phyloP scores from a whole-genome alignment of 306 rosid species.

The Medicago ruthenica region DNA sequence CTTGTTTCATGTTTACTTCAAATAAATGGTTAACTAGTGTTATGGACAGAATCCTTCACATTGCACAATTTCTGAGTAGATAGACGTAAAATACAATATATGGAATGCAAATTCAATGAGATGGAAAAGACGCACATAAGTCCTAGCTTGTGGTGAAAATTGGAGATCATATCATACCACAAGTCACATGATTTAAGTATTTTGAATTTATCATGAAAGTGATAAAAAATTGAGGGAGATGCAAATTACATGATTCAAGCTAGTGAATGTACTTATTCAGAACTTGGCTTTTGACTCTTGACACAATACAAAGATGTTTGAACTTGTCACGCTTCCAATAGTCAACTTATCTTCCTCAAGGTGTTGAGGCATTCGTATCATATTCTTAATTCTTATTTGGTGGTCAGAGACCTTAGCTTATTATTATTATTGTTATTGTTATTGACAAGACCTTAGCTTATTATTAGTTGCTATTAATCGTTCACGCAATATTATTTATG shows the following conservation, averaged over 20 bases:
- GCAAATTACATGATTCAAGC: not conserved
- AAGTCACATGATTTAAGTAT: not conserved
- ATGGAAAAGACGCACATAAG: not conserved
- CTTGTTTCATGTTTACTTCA: not conserved
- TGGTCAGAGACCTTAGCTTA: conserved; percentile 8
- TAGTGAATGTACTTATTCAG: not conserved
- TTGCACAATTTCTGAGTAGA: not conserved
- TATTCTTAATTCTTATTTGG: conserved; percentile 12
- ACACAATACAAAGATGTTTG: not conserved
- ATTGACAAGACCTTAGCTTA: not conserved
- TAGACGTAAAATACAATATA: not conserved
- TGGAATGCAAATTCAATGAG: conserved; percentile 16
- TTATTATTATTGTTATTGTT: not conserved
- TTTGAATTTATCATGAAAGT: not conserved
- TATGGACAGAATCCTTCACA: not conserved
- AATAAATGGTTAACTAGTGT: conserved; percentile 4
- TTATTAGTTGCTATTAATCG: conserved; percentile 23
- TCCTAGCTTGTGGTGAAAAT: conserved; percentile 8
- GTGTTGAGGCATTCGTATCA: conserved; percentile 36
- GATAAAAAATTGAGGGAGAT: not conserved
- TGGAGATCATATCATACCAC: not conserved
- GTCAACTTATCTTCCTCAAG: conserved; percentile 11
- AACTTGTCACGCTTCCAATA: conserved; percentile 14
- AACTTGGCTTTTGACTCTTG: conserved; percentile 10
- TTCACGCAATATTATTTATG: conserved; percentile 21